Evolutionary conservation across 2,329 filamentous ascomycete genomes (phyloP), one percentile per base, ranked within the genome.

Genomic region (Ophiobolus disseminans): DNA sequence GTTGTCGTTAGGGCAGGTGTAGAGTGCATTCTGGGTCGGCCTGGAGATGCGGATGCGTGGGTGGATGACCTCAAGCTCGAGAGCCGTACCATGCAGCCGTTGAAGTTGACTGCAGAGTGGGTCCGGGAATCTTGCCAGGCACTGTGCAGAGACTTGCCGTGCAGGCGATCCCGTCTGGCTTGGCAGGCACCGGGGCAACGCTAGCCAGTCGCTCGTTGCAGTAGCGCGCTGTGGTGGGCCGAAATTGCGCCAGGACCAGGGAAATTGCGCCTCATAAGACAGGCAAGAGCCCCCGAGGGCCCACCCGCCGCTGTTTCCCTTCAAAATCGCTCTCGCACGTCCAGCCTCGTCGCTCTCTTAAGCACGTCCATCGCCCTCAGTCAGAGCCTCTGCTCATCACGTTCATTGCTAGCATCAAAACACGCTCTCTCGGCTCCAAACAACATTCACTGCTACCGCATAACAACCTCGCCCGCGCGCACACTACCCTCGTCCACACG

Each of bases 181-280:
- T 14, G 13, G 6, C 13, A n/a, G 14, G 17, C 39, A 16, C 26
- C 14, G 32, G 9, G 23, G 16, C 20, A 19, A 16, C 13, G 11
- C 31, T 21, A 25, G 17, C 25, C 16, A 20, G 14, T 25, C 35
- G 22, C 19, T 25, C 42, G n/a, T 40, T 45, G 45, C 32, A 28
- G 40, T 55, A 53, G 57, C 45, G 57, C 50, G 34, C 9, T 9
- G 32, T 17, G 25, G 35, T 42, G 17, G 16, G 22, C 54, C 61
- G 60, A 66, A 55, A 64, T 66, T 63, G 57, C 55, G 31, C 50
- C 50, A 53, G 50, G 53, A 37, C 32, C 44, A 35, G 55, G 59
- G 63, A 66, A 50, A 66, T 66, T 65, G 58, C 60, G 50, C 50
- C 57, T 58, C 55, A 55, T 56, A 62, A 58, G 57, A 48, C 32